A percentile compares a stretch with the other conserved stretches of the same genome.
These are phyloP conservation scores for Backusella tuberculispora DNA, from an alignment of 192 early-diverging fungal genomes.

Conservation along the genomic window DNA sequence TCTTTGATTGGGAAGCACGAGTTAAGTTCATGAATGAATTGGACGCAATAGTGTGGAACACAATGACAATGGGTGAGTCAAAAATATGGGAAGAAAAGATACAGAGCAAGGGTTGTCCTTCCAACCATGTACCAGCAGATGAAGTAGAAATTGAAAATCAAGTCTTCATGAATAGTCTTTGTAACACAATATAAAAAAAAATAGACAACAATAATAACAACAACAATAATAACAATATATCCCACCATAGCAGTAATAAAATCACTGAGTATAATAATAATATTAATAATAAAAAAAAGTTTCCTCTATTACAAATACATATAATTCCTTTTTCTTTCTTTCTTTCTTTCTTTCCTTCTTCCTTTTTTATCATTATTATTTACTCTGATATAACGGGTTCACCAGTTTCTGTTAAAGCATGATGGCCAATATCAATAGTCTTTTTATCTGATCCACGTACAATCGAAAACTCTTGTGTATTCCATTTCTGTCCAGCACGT, in stretches of 20 bases:
- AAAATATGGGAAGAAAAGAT: conserved; percentile 39
- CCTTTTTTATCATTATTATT: not conserved
- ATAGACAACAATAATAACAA: not conserved
- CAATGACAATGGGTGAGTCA: conserved; percentile 41
- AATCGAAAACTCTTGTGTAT: conserved; percentile 48
- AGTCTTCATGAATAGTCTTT: conserved; percentile 46
- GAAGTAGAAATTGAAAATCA: conserved; percentile 56
- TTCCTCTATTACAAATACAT: not conserved
- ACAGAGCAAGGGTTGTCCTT: conserved; percentile 35
- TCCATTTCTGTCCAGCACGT: conserved; percentile 42
- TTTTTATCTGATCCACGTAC: conserved; percentile 29
- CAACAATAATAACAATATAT: not conserved
- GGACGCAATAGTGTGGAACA: conserved; percentile 46
- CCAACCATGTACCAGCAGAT: conserved; percentile 56
- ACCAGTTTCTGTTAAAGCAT: conserved; percentile 31
- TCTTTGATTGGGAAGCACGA: conserved; percentile 36
- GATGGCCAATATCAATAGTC: conserved; percentile 28
- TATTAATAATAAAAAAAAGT: not conserved
- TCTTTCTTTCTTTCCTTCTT: not conserved
- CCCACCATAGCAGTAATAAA: not conserved
- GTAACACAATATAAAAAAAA: conserved; percentile 24
- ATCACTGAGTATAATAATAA: not conserved
- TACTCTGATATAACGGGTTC: conserved; percentile 18
- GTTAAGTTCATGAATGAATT: conserved; percentile 33
- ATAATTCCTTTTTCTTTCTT: not conserved